phyloP scores from a whole-genome alignment of 192 early-diverging fungal genomes.

The Paraglomus occultum region DNA sequence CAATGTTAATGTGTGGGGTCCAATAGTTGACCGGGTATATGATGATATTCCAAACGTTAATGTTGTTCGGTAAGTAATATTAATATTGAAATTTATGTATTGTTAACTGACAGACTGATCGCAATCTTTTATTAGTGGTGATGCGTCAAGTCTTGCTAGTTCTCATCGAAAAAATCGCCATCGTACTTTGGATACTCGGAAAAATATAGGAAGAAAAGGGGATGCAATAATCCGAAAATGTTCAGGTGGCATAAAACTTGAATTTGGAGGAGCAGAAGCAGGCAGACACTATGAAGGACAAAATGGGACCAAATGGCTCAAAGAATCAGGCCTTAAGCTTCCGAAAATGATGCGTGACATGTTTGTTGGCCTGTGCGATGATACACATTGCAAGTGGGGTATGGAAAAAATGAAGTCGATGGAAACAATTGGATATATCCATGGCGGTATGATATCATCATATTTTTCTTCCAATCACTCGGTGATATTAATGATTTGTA shows the following conservation, averaged over 20 bases:
- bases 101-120: too few relatives aligned
- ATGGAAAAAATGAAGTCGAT: slow-evolving; percentile 7
- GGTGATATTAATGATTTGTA: too few relatives aligned
- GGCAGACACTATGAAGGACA: slow-evolving; percentile 13
- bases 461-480: slow-evolving; percentile 13
- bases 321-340: slow-evolving; percentile 10
- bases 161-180: slow-evolving; percentile 9
- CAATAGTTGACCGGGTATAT: not conserved
- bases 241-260: slow-evolving; percentile 31
- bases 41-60: slow-evolving; percentile 12
- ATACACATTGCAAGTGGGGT: not conserved
- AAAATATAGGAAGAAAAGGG: slow-evolving; percentile 15
- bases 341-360: slow-evolving; percentile 23
- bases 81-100: slow-evolving; percentile 79
- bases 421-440: slow-evolving; percentile 21
- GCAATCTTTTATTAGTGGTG: slow-evolving; percentile 20
- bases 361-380: slow-evolving; percentile 19
- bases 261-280: not conserved
- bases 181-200: slow-evolving; percentile 14
- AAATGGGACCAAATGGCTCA: slow-evolving; percentile 10
- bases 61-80: slow-evolving; percentile 64
- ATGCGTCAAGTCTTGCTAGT: slow-evolving; percentile 15
- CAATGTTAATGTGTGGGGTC: slow-evolving; percentile 16
- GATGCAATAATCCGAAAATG: slow-evolving; percentile 40
- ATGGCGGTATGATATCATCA: slow-evolving; percentile 10